Base-by-base conservation (phyloP, 331 rosid species). In the Saraca asoca region DNA sequence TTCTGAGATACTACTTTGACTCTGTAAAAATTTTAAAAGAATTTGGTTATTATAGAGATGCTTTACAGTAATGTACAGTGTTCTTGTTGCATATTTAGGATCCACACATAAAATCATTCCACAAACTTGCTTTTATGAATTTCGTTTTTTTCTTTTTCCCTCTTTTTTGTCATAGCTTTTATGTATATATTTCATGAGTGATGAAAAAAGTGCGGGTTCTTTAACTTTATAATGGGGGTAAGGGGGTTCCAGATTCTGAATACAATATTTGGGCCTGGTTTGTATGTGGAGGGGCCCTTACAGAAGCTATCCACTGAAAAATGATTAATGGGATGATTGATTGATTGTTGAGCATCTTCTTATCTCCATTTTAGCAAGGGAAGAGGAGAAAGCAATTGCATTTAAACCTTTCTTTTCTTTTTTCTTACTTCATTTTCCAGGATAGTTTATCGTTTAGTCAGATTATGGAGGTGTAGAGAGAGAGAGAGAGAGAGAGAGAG, bases 171-270 rank as follows among this genome's bases (percentile, higher is more conserved):
- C 69, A 64, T 54, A 67, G 72, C 72, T 65, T 77, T 73, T 49
- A 75, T 75, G 66, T 15, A 44, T 75, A 70, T 69, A 24, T 19
- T 74, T 79, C 39, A 7, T 73, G 57, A 64, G 64, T 42, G 69
- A 58, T 71, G 51, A 57, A 71, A 80, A 68, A 77, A 73, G 74
- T 78, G 62, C 42, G 33, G 69, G 57, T 70, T 61, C 63, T 58
- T 78, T 64, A 24, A 24, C 31, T 42, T 45, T 68, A 55, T 34
- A 37, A 74, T 71, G 78, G 68, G 79, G 78, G 84, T 78, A 74
- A 71, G 78, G 68, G 79, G 78, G 84, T 78, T 83, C 69, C 64
- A 66, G 85, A 82, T 80, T 86, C 88, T 82, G 68, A 77, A 79
- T 79, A 71, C 62, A 44, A 82, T 70, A 79, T 29, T 61, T 33